A percentile compares a stretch with the other conserved stretches of the same genome.
Evolutionary conservation across 805 yeast species (phyloP).

Genomic region (Torulaspora gathmanii): DNA sequence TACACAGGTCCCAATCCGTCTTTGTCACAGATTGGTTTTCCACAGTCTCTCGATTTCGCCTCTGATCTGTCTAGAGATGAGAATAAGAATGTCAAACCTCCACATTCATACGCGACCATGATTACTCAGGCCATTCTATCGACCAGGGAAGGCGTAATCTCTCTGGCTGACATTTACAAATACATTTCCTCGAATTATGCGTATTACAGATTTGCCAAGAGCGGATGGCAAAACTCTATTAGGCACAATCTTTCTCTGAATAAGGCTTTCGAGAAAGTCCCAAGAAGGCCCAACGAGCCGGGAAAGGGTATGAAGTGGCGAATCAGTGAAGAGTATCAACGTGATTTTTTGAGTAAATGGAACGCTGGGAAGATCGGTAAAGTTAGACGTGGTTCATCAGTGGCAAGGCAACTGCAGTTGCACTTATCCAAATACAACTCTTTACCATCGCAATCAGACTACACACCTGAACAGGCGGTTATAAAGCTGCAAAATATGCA

Average conservation of each 20-base stretch:
- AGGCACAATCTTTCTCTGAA: constrained; percentile 91
- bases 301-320: constrained; percentile 99
- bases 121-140: constrained; percentile 94
- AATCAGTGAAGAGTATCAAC: constrained; percentile 76
- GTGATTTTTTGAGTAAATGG: constrained; percentile 78
- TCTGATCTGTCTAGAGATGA: constrained; percentile 80
- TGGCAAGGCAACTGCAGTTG: constrained; percentile 71
- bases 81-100: constrained; percentile 87
- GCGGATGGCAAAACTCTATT: constrained; percentile 98
- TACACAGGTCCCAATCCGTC: constrained; percentile 6
- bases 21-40: constrained; percentile 18
- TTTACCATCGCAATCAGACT: constrained; percentile 39
- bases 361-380: constrained; percentile 69
- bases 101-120: constrained; percentile 96
- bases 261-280: constrained; percentile 96
- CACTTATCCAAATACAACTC: constrained; percentile 51
- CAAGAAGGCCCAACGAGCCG: constrained; percentile 91
- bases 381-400: constrained; percentile 74
- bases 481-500: constrained; percentile 16
- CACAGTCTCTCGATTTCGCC: constrained; percentile 31
- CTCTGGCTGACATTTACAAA: constrained; percentile 84
- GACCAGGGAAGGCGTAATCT: constrained; percentile 79
- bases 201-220: constrained; percentile 82
- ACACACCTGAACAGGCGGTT: constrained; percentile 12
- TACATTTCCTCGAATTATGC: constrained; percentile 89